Evolutionary conservation across 345 rosid species (phyloP).

Genomic region (Salix arbutifolia): DNA sequence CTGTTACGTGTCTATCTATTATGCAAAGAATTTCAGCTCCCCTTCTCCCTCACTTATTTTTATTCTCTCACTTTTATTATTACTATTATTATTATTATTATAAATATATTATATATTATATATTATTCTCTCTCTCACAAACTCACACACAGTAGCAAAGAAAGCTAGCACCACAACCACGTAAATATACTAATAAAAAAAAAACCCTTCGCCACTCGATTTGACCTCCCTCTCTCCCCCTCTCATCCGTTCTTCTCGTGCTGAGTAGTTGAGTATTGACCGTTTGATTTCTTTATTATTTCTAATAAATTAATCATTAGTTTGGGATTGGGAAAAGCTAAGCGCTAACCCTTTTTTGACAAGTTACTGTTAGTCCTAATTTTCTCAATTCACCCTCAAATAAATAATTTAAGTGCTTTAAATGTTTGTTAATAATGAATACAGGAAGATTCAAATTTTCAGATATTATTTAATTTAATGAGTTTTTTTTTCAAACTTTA

Average conservation of each 20-base stretch:
- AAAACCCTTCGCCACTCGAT: slow-evolving; percentile 41
- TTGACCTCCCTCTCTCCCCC: slow-evolving; percentile 28
- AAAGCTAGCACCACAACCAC: slow-evolving; percentile 31
- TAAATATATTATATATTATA: neutral
- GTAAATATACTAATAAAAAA: slow-evolving; percentile 10
- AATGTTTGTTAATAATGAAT: too few species aligned
- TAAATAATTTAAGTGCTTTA: too few species aligned
- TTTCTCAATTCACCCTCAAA: too few species aligned
- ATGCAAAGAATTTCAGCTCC: slow-evolving; percentile 5
- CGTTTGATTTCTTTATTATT: neutral
- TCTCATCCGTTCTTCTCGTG: neutral
- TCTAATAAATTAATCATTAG: neutral
- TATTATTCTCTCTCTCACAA: neutral
- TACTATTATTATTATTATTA: neutral
- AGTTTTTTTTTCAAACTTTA: too few species aligned
- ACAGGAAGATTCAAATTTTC: too few species aligned
- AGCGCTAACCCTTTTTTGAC: neutral
- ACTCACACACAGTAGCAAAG: neutral
- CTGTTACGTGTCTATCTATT: neutral
- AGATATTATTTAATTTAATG: too few species aligned
- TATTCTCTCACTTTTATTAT: neutral
- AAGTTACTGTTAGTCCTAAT: neutral
- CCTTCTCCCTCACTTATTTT: neutral
- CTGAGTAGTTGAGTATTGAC: neutral
- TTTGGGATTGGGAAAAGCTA: neutral